phyloP scores from a whole-genome alignment of 2,329 filamentous ascomycete species.

The Colletotrichum orbiculare region DNA sequence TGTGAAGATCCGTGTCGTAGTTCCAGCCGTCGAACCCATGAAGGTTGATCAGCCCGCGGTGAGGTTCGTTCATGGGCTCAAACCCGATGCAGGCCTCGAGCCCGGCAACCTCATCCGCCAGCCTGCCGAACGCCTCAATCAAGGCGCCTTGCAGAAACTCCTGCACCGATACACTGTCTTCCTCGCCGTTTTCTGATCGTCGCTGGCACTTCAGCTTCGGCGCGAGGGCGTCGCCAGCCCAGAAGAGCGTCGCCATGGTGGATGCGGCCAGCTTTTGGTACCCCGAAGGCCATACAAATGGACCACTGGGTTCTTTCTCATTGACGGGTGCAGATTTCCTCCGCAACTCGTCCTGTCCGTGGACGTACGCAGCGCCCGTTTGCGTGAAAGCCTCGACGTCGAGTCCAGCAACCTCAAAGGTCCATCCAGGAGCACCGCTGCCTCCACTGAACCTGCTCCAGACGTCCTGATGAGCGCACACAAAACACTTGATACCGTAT shows the following conservation, averaged over 20 bases:
- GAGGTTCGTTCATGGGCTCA: conserved; percentile 56
- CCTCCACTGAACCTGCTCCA: conserved; percentile 56
- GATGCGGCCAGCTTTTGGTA: conserved; percentile 52
- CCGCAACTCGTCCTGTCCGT: conserved; percentile 48
- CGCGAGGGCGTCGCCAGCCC: conserved; percentile 42
- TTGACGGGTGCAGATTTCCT: conserved; percentile 41
- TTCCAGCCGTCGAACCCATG: conserved; percentile 53
- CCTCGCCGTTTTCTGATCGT: not conserved
- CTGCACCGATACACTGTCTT: conserved; percentile 42
- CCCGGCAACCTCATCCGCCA: conserved; percentile 46
- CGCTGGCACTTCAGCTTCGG: conserved; percentile 38
- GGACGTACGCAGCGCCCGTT: conserved; percentile 46
- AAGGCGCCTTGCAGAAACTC: conserved; percentile 46
- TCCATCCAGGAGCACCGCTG: conserved; percentile 55
- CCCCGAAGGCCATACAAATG: conserved; percentile 51
- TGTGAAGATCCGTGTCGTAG: conserved; percentile 55
- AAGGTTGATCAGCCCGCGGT: conserved; percentile 53
- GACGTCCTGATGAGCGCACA: conserved; percentile 57
- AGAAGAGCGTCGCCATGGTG: conserved; percentile 44
- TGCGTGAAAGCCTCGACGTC: conserved; percentile 48
- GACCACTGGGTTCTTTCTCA: conserved; percentile 47
- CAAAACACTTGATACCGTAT: conserved; percentile 53
- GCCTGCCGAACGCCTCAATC: conserved; percentile 48
- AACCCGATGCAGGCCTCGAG: conserved; percentile 52
- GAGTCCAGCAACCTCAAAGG: conserved; percentile 53